Conservation (phyloP, 306 rosid genomes). For the Elaeagnus macrophylla region DNA sequence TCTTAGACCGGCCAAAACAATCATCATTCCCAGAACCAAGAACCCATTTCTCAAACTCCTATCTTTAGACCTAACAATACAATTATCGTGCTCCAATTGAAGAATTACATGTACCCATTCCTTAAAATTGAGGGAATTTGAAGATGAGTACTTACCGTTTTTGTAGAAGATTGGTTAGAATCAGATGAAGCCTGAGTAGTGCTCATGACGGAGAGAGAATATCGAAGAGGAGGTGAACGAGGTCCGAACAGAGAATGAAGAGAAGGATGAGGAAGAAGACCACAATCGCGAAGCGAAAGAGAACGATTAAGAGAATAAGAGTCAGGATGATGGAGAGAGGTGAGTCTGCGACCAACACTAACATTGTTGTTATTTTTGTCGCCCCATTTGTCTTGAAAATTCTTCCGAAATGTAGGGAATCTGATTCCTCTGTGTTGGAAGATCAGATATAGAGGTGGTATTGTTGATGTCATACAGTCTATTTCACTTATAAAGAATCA, state of each 20-base stretch:
- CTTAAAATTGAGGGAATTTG: background rate
- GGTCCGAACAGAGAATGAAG: slow-evolving; percentile 38
- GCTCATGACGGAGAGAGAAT: slow-evolving; percentile 40
- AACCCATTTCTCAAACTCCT: slow-evolving; percentile 1
- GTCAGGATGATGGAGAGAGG: slow-evolving; percentile 47
- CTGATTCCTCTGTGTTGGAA: slow-evolving; percentile 20
- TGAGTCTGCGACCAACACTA: slow-evolving; percentile 41
- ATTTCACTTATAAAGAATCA: slow-evolving; percentile 2
- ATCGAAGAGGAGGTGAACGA: slow-evolving; percentile 40
- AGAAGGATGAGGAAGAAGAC: slow-evolving; percentile 39
- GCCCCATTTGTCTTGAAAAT: slow-evolving; percentile 12
- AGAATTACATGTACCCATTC: background rate
- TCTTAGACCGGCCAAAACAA: background rate
- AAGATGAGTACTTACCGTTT: slow-evolving; percentile 41
- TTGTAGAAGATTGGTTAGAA: slow-evolving; percentile 24
- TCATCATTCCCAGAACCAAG: background rate
- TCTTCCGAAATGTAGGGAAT: slow-evolving; percentile 30
- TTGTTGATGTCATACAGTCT: slow-evolving; percentile 29
- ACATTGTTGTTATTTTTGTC: slow-evolving; percentile 7
- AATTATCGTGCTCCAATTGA: too few relatives aligned
- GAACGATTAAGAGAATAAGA: slow-evolving; percentile 33
- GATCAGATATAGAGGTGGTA: slow-evolving; percentile 15
- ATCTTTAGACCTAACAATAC: background rate
- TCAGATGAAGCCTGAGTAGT: slow-evolving; percentile 26
- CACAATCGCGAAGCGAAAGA: slow-evolving; percentile 44